These are phyloP conservation scores for Cytospora chrysosperma DNA, from an alignment of 2,329 filamentous ascomycete genomes.

Conservation along the genomic window DNA sequence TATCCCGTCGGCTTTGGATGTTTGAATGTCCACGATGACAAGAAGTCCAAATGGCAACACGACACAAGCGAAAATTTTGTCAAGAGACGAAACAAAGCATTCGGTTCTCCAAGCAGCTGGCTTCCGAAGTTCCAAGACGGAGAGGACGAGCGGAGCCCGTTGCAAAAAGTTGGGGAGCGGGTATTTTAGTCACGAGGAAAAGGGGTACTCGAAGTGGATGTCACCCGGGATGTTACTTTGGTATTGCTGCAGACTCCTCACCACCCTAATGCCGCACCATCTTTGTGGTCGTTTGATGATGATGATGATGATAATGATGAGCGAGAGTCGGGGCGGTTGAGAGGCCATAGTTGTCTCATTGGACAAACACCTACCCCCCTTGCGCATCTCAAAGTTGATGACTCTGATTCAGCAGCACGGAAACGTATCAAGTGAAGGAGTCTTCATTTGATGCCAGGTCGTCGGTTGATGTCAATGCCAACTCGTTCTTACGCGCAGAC, in stretches of 20 bases:
- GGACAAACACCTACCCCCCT: neutral
- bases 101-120: constrained; percentile 6
- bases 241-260: constrained; percentile 22
- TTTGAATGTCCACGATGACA: constrained; percentile 12
- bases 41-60: constrained; percentile 4
- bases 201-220: constrained; percentile 18
- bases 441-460: neutral
- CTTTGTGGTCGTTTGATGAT: neutral
- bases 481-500: neutral
- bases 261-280: constrained; percentile 2
- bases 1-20: constrained; percentile 8
- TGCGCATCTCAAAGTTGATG: neutral
- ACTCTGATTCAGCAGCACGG: neutral
- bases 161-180: constrained; percentile 23
- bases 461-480: neutral
- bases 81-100: constrained; percentile 16
- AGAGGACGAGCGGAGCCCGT: constrained; percentile 22
- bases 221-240: constrained; percentile 1
- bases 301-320: neutral
- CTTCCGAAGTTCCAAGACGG: constrained; percentile 9
- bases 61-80: constrained; percentile 18
- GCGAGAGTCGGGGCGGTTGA: neutral
- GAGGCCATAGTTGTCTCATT: neutral
- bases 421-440: neutral
- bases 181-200: constrained; percentile 19